A percentile compares a stretch with the other conserved stretches of the same genome.
These are phyloP conservation scores for Clathrospora elynae DNA, from an alignment of 2,329 filamentous ascomycete species.

Conservation along the genomic window DNA sequence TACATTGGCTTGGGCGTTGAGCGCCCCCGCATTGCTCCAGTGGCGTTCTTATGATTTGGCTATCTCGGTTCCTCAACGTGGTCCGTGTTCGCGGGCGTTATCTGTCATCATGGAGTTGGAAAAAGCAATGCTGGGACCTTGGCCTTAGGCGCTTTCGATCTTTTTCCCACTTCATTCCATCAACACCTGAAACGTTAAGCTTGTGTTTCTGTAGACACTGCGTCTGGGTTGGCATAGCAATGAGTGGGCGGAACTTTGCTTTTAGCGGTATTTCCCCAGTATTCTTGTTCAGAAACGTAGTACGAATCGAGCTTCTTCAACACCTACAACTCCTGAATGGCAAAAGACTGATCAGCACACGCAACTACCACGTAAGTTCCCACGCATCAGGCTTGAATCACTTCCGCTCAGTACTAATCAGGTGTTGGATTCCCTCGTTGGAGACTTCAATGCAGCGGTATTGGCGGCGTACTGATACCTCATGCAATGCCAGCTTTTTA, in stretches of 20 bases:
- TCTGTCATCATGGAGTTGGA: constrained; percentile 16
- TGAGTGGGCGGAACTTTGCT: constrained; percentile 11
- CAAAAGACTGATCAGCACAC: too few relatives aligned
- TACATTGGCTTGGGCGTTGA: constrained; percentile 39
- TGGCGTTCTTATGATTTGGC: constrained; percentile 28
- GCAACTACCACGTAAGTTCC: too few relatives aligned
- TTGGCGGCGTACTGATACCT: too few relatives aligned
- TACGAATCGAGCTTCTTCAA: too few relatives aligned
- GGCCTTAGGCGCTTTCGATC: too few relatives aligned
- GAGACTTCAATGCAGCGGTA: too few relatives aligned
- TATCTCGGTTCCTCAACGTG: constrained; percentile 8
- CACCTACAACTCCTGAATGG: too few relatives aligned
- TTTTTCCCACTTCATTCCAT: background rate
- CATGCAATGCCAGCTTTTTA: too few relatives aligned
- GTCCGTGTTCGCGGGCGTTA: constrained; percentile 13
- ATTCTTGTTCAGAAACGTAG: background rate
- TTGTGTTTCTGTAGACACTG: constrained; percentile 13
- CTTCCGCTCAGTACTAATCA: too few relatives aligned
- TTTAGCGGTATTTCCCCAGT: constrained; percentile 6
- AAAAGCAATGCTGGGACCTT: constrained; percentile 24
- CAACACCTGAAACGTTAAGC: background rate
- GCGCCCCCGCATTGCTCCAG: constrained; percentile 25
- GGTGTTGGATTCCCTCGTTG: too few relatives aligned
- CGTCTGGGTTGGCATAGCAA: constrained; percentile 18
- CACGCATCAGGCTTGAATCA: too few relatives aligned